A percentile compares a stretch with the other conserved stretches of the same genome.
These are phyloP conservation scores for Schizochytrium sp. DNA, from an alignment of 108 stramenopile species.

Conservation along the genomic window DNA sequence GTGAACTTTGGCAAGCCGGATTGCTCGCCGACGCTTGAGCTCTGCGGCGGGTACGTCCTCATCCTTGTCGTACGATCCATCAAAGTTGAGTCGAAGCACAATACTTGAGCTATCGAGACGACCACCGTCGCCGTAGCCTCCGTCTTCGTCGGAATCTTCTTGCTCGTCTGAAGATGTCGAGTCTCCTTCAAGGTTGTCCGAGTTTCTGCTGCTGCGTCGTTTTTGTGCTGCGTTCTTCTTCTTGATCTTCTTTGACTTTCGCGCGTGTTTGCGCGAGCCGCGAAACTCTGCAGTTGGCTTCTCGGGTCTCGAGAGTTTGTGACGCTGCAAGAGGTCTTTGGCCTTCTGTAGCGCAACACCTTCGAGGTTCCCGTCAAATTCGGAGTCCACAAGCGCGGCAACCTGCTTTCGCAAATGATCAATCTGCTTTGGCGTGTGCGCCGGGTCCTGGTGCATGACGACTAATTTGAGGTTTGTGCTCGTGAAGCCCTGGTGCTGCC, in stretches of 20 bases:
- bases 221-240: not conserved
- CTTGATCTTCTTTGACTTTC: no score
- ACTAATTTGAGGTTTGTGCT: not conserved
- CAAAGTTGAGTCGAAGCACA: not conserved
- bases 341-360: not conserved
- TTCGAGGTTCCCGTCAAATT: not conserved
- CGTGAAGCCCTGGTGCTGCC: not conserved
- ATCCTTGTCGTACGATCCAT: not conserved
- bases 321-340: not conserved
- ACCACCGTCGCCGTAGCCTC: not conserved
- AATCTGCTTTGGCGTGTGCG: not conserved
- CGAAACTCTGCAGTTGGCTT: no score
- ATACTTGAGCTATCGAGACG: not conserved
- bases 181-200: no score
- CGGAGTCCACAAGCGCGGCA: not conserved
- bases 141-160: not conserved
- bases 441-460: not conserved
- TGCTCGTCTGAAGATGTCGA: not conserved
- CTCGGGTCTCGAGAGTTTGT: not conserved
- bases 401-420: not conserved
- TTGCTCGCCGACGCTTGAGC: not conserved
- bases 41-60: not conserved
- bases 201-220: not conserved
- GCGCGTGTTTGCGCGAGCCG: no score
- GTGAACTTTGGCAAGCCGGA: not conserved